Base-by-base conservation (phyloP, 345 rosid species). In the Fremontodendron californicum region DNA sequence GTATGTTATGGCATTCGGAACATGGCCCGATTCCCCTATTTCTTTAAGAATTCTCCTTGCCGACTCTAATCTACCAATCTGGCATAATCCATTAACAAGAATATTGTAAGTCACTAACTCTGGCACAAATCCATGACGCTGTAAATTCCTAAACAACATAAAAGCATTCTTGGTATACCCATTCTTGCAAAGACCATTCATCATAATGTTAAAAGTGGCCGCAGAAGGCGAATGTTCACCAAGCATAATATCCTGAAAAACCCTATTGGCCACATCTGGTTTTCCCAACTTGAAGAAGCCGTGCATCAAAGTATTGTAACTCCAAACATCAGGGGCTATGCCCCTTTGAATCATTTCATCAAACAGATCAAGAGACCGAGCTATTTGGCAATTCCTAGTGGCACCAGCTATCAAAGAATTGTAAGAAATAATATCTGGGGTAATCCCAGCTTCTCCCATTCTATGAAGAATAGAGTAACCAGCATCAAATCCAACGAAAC, bases 391-490 rank as follows among this genome's bases (percentile, higher is more conserved):
- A 27, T 78, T 67, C 75, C 88, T 83, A 2, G 86, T 75, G 1
- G 96, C 94, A 23, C 94, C 87, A 0, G 96, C 90, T 9, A 94
- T 86, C 86, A 96, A 79, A 43, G 96, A 88, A 76, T 93, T 96
- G 49, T 85, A 93, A 27, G 96, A 87, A 51, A 87, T 76, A 18
- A 86, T 89, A 58, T 93, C 84, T 0, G 96, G 96, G n/a, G 45
- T 63, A 12, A 93, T 87, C 77, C 93, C 89, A 1, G 96, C 93
- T 72, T 88, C 86, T 72, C 67, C 75, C 98, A 96, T 96, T 61
- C 97, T 81, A 57, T 74, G 60, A 37, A 93, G 83, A 45, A 93
- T 80, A 2, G 81, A 79, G 65, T 88, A 89, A 69, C 93, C 97
- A 39, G 88, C 82, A 45, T 90, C 94, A 13, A 91, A 25, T 21